A percentile compares a stretch with the other conserved stretches of the same genome.
Conservation (phyloP, 2,329 filamentous ascomycete genomes). For the Cryphonectria carpinicola region DNA sequence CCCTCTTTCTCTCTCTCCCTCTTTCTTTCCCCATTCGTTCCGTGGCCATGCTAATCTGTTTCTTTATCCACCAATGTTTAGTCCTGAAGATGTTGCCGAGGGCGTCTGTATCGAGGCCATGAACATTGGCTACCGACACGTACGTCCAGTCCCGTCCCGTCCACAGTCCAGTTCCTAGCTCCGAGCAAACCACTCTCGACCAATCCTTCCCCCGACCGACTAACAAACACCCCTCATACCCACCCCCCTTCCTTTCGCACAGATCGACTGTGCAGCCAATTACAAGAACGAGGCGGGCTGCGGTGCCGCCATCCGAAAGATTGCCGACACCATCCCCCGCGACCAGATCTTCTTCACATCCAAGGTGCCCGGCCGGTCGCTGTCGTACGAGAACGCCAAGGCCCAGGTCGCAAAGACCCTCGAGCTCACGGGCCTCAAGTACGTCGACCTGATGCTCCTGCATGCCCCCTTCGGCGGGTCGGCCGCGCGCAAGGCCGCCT, state of each 20-base stretch:
- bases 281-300: constrained; percentile 57
- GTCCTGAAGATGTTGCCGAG: constrained; percentile 43
- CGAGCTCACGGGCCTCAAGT: constrained; percentile 63
- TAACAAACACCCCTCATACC: background rate
- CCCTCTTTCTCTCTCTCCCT: background rate
- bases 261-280: constrained; percentile 58
- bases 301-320: constrained; percentile 48
- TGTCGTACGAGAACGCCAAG: constrained; percentile 66
- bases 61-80: constrained; percentile 29
- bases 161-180: background rate
- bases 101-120: constrained; percentile 50
- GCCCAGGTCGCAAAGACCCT: constrained; percentile 67
- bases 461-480: constrained; percentile 65
- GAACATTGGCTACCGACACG: constrained; percentile 57
- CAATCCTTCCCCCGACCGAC: background rate
- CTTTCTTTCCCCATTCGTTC: background rate
- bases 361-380: constrained; percentile 51
- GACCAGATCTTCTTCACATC: constrained; percentile 59
- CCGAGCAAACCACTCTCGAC: background rate
- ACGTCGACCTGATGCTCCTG: constrained; percentile 69
- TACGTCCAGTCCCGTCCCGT: constrained; percentile 33
- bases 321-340: constrained; percentile 46
- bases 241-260: background rate
- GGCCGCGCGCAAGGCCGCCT: constrained; percentile 59
- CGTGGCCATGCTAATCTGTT: background rate